A percentile compares a stretch with the other conserved stretches of the same genome.
Evolutionary conservation across 768 basidiomycete species (phyloP).

Genomic region (Russula griseocarnosa): DNA sequence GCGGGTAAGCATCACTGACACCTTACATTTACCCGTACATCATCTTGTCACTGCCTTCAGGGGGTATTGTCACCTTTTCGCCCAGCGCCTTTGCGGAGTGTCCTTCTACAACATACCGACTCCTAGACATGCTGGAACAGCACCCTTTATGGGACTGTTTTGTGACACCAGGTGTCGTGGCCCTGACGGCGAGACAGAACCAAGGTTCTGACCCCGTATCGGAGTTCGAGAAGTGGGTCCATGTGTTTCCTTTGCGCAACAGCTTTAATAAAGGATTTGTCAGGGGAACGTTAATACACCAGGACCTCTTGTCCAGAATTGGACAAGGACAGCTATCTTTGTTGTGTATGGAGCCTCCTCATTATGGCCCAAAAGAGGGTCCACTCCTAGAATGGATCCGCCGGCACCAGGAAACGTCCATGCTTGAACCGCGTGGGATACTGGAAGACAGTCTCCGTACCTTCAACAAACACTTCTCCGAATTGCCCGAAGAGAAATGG

Average conservation of each 20-base stretch:
- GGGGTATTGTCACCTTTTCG: conserved; percentile 71
- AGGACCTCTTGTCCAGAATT: conserved; percentile 45
- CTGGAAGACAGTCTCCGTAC: conserved; percentile 43
- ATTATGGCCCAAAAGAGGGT: conserved; percentile 29
- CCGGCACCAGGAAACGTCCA: conserved; percentile 10
- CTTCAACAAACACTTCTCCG: conserved; percentile 40
- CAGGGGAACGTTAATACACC: conserved; percentile 26
- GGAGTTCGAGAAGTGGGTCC: conserved; percentile 25
- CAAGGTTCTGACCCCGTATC: conserved; percentile 31
- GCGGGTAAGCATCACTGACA: conserved; percentile 45
- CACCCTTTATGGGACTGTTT: conserved; percentile 71
- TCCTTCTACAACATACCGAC: conserved; percentile 44
- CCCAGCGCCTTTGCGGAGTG: conserved; percentile 55
- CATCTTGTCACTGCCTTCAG: conserved; percentile 36
- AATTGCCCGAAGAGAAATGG: conserved; percentile 38
- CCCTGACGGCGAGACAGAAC: conserved; percentile 45
- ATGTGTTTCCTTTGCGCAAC: neutral
- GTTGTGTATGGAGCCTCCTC: conserved; percentile 47
- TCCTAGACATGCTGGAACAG: conserved; percentile 48
- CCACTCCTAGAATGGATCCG: conserved; percentile 16
- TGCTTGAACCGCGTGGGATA: conserved; percentile 38
- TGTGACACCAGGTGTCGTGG: conserved; percentile 60
- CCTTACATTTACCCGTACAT: neutral
- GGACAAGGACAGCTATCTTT: conserved; percentile 52
- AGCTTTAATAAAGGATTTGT: conserved; percentile 16